Evolutionary conservation across 75 land plant genomes (phyloP), one percentile per base, ranked within the genome.

Genomic region (Azolla pinnata): DNA sequence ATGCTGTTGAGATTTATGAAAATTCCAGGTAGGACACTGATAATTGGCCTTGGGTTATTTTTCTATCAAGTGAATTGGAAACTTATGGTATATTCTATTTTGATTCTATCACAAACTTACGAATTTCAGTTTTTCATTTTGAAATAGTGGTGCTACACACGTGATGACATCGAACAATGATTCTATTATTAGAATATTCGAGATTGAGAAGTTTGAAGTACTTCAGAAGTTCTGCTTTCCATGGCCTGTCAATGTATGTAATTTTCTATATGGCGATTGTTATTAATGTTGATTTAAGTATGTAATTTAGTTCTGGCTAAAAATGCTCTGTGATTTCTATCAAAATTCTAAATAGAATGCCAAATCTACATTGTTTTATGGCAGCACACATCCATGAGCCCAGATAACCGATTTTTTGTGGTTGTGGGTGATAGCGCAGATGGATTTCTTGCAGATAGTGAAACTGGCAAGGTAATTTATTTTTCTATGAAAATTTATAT

Each of bases 191-290:
- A 76, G 97, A 26, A 71, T 89, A 0, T 86, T 90, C 68, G 99
- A 95, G 47, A 65, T 81, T 33, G 84, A 79, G 26, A 83, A 67
- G 0, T 95, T 90, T 51, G 23, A 64, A 24, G 75, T 75, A 24
- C 72, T 86, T 31, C 68, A 53, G 50, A 64, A 59, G 19, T 83
- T 86, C 58, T 59, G 66, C 48, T 95, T 79, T 53, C 79, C 79
- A 0, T 95, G 99, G 99, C 78, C 97, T 60, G 85, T 95, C 1
- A 95, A 95, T 80, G 99, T 95, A 70, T 75, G 82, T 51, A 4
- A 17, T 42, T 19, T 52, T 53, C 8, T 20, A 1, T 8, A 29
- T 52, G 29, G 1, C 63, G 10, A 24, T 28, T 45, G 29, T 24
- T 24, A 1, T 25, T 26, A 18, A 12, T 26, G 1, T 31, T 9